Conservation (phyloP, 2,329 filamentous ascomycete species). For the Diatrype stigma region DNA sequence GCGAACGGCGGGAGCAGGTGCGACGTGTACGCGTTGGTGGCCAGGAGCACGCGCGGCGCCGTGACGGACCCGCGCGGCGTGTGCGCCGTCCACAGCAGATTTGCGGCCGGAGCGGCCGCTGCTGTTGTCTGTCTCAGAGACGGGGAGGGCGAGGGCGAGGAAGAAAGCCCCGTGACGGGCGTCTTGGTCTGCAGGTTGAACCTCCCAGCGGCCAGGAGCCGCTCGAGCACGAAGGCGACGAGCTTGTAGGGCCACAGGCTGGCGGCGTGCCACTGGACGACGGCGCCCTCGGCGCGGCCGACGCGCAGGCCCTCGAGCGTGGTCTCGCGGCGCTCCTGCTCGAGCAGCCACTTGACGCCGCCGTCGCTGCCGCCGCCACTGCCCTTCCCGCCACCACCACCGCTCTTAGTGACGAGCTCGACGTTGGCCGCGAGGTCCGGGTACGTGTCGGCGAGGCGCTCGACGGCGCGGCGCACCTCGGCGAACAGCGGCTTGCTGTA, state of each 20-base stretch:
- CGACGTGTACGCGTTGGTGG: conserved; percentile 82
- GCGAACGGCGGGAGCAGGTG: conserved; percentile 65
- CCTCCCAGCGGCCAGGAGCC: conserved; percentile 40
- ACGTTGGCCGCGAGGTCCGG: conserved; percentile 54
- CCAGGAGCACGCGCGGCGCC: conserved; percentile 64
- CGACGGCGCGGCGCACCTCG: conserved; percentile 46
- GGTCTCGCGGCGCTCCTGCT: conserved; percentile 22
- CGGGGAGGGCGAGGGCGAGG: not conserved
- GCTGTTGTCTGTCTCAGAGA: conserved; percentile 3
- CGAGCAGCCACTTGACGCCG: conserved; percentile 13
- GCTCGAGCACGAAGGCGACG: conserved; percentile 65
- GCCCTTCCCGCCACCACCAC: not conserved
- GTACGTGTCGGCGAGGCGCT: conserved; percentile 42
- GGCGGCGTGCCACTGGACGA: conserved; percentile 62
- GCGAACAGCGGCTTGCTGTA: conserved; percentile 53
- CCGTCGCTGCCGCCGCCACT: not conserved
- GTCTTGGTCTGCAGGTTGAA: conserved; percentile 76
- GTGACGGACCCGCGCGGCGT: conserved; percentile 66
- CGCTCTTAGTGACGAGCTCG: conserved; percentile 32
- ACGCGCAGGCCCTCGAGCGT: conserved; percentile 50
- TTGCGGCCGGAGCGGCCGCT: too few relatives aligned
- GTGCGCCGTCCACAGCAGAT: conserved; percentile 58
- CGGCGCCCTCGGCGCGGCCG: conserved; percentile 55
- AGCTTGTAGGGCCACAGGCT: conserved; percentile 83
- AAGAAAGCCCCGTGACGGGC: conserved; percentile 51